Percentiles rank a stretch among this genome's conserved stretches.
Conservation (phyloP, 768 basidiomycete species). For the Boletus subparvulus region DNA sequence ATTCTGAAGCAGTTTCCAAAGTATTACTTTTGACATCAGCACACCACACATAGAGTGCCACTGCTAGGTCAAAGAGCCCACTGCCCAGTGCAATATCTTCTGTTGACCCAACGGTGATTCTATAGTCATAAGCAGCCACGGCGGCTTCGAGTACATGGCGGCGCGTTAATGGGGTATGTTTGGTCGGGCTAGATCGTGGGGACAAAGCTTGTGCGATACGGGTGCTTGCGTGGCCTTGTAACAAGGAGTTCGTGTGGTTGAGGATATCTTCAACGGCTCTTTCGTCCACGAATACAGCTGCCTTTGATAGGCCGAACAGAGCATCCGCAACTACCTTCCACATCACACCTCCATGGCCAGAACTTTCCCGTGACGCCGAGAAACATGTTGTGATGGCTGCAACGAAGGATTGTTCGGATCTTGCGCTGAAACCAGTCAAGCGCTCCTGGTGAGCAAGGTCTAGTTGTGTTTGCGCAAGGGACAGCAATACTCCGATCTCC, state of each 20-base stretch:
- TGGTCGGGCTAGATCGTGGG: conserved; percentile 23
- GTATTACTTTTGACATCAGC: conserved; percentile 25
- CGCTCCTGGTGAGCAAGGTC: conserved; percentile 67
- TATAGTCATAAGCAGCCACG: conserved; percentile 59
- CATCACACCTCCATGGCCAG: conserved; percentile 65
- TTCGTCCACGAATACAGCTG: conserved; percentile 49
- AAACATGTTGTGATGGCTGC: conserved; percentile 55
- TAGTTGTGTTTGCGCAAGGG: conserved; percentile 70
- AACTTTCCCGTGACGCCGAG: conserved; percentile 45
- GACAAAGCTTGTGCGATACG: conserved; percentile 44
- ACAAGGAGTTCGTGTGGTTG: conserved; percentile 35
- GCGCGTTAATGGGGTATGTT: conserved; percentile 28
- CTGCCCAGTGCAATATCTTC: conserved; percentile 52
- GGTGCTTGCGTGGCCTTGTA: conserved; percentile 41
- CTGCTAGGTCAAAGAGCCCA: conserved; percentile 73
- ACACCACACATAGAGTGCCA: conserved; percentile 55
- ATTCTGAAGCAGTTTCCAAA: conserved; percentile 35
- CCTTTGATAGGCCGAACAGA: conserved; percentile 60
- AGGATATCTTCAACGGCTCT: conserved; percentile 36
- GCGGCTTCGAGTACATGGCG: conserved; percentile 49
- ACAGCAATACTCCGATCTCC: conserved; percentile 71
- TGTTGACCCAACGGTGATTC: conserved; percentile 54
- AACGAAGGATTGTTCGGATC: conserved; percentile 74
- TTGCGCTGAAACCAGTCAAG: conserved; percentile 64
- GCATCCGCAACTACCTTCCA: conserved; percentile 89